A percentile compares a stretch with the other conserved stretches of the same genome.
Conservation (phyloP, 306 rosid species). For the Lagenaria siceraria region DNA sequence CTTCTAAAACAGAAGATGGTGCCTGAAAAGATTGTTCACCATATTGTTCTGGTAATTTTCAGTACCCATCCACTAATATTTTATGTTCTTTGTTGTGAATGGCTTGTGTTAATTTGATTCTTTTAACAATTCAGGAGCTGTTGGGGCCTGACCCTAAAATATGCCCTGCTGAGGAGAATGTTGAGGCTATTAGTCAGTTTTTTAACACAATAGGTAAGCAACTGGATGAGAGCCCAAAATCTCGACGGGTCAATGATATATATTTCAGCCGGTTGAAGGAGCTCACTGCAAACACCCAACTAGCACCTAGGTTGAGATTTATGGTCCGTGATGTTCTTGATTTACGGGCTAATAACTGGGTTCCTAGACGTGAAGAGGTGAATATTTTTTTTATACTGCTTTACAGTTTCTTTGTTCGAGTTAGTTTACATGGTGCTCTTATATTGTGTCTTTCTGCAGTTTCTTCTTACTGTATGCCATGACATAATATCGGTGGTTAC, state of each 20-base stretch:
- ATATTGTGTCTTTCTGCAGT: neutral
- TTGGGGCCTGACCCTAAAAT: conserved; percentile 18
- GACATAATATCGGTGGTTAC: neutral
- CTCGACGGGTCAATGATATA: conserved; percentile 58
- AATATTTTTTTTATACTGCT: neutral
- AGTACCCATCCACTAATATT: neutral
- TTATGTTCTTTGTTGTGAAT: neutral
- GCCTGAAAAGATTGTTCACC: conserved; percentile 32
- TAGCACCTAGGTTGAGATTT: conserved; percentile 66
- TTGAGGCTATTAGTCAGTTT: conserved; percentile 53
- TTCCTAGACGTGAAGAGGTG: conserved; percentile 96
- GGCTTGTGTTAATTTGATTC: neutral
- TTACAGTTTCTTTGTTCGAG: neutral
- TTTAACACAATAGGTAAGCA: conserved; percentile 82
- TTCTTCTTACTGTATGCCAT: neutral
- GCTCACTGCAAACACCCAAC: conserved; percentile 45
- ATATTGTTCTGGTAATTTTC: conserved; percentile 28
- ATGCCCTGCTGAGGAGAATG: conserved; percentile 34
- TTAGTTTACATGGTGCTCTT: neutral
- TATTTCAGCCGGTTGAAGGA: conserved; percentile 68
- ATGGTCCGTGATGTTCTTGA: conserved; percentile 67
- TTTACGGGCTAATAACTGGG: conserved; percentile 62
- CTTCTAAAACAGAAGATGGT: conserved; percentile 32
- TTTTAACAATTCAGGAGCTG: conserved; percentile 17
- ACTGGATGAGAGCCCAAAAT: conserved; percentile 65